phyloP scores from a whole-genome alignment of 2,329 filamentous ascomycete genomes.

The Graphilbum sp. region DNA sequence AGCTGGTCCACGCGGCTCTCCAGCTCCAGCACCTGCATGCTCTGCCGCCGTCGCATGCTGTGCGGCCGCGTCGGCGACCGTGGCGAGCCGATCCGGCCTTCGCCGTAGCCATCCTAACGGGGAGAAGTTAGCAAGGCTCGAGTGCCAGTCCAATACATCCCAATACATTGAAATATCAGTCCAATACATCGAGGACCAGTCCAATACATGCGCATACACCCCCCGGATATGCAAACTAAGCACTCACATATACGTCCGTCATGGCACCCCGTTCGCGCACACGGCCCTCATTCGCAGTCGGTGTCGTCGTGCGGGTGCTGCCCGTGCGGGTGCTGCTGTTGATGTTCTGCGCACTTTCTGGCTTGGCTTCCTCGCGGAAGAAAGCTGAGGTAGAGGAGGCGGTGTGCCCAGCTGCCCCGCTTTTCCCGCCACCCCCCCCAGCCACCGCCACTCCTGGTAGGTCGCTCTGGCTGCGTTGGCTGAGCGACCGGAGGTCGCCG shows the following conservation, averaged over 20 bases:
- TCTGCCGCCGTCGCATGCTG: slow-evolving; percentile 91
- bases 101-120: slow-evolving; percentile 76
- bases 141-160: no score
- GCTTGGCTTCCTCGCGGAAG: no score
- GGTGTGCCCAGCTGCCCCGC: slow-evolving; percentile 3
- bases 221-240: no score
- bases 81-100: slow-evolving; percentile 72
- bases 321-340: slow-evolving; percentile 1
- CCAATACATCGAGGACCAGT: no score
- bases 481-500: slow-evolving; percentile 58
- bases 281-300: slow-evolving; percentile 76
- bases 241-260: slow-evolving; percentile 86
- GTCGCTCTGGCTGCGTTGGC: slow-evolving; percentile 23
- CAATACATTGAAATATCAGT: no score
- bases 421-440: not conserved
- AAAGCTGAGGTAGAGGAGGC: no score
- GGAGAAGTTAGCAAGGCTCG: not conserved
- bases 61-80: slow-evolving; percentile 85
- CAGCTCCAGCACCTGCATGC: slow-evolving; percentile 91
- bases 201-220: no score
- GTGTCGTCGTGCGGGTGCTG: slow-evolving; percentile 28
- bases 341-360: no score
- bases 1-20: slow-evolving; percentile 75
- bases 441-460: not conserved
- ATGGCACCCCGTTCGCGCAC: slow-evolving; percentile 62